A percentile compares a stretch with the other conserved stretches of the same genome.
Conservation (phyloP, 2,329 filamentous ascomycete species). For the Ascochyta pisi region DNA sequence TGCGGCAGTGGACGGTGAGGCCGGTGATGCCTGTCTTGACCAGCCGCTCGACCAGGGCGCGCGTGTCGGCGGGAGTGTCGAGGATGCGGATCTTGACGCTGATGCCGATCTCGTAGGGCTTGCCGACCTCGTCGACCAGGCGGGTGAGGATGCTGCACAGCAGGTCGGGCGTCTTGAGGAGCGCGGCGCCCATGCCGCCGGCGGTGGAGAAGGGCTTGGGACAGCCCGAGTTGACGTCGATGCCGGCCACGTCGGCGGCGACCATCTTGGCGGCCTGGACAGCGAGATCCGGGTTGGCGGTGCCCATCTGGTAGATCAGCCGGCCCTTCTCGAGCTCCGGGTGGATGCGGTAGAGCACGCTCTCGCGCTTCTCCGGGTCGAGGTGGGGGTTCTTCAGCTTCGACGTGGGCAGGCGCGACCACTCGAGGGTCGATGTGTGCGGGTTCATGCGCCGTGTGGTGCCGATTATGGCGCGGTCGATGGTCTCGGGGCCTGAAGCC, state of each 20-base stretch:
- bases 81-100: slow-evolving; percentile 96
- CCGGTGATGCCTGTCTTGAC: slow-evolving; percentile 89
- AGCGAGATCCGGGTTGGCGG: slow-evolving; percentile 79
- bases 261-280: slow-evolving; percentile 85
- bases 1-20: slow-evolving; percentile 93
- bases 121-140: slow-evolving; percentile 78
- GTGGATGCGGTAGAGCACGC: slow-evolving; percentile 83
- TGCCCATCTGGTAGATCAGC: slow-evolving; percentile 92
- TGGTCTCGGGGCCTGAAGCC: slow-evolving; percentile 80
- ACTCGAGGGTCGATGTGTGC: slow-evolving; percentile 81
- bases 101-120: slow-evolving; percentile 85
- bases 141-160: slow-evolving; percentile 83
- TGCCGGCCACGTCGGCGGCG: slow-evolving; percentile 86
- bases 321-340: slow-evolving; percentile 75
- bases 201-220: slow-evolving; percentile 95
- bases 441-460: slow-evolving; percentile 79
- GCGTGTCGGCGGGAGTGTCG: slow-evolving; percentile 76
- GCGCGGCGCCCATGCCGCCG: slow-evolving; percentile 93
- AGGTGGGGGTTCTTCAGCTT: slow-evolving; percentile 66
- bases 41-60: slow-evolving; percentile 76
- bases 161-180: slow-evolving; percentile 83
- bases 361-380: slow-evolving; percentile 62
- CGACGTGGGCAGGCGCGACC: slow-evolving; percentile 77
- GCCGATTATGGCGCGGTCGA: slow-evolving; percentile 91
- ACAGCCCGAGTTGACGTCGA: slow-evolving; percentile 98